These are phyloP conservation scores for Lippia alba DNA, from an alignment of 305 asterid species.

Conservation along the genomic window DNA sequence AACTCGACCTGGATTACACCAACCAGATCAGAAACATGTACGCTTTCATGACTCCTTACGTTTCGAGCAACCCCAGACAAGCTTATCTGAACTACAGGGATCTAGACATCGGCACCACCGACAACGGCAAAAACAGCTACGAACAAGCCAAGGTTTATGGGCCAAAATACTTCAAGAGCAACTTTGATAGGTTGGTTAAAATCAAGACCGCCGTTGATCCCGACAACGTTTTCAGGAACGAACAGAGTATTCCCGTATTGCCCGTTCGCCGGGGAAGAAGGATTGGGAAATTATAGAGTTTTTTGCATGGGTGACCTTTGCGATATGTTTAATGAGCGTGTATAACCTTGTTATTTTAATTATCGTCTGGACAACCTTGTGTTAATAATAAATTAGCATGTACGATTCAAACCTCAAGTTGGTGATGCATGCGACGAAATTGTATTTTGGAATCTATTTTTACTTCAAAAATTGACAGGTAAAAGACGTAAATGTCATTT, in stretches of 20 bases:
- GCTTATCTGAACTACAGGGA: slow-evolving; percentile 70
- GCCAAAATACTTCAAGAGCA: slow-evolving; percentile 59
- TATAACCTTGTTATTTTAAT: no score
- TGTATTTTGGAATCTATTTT: no score
- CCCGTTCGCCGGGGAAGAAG: slow-evolving; percentile 38
- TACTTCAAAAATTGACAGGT: no score
- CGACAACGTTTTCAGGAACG: slow-evolving; percentile 61
- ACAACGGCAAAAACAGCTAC: slow-evolving; percentile 54
- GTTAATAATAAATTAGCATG: no score
- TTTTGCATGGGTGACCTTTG: no score
- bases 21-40: slow-evolving; percentile 42
- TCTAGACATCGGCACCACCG: slow-evolving; percentile 56
- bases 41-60: slow-evolving; percentile 60
- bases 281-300: slow-evolving; percentile 27
- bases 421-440: no score
- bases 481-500: no score
- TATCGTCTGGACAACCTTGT: no score
- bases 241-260: slow-evolving; percentile 63
- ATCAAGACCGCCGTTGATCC: slow-evolving; percentile 67
- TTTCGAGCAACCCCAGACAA: slow-evolving; percentile 56
- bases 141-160: slow-evolving; percentile 51
- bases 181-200: slow-evolving; percentile 59
- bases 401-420: no score
- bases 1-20: slow-evolving; percentile 38
- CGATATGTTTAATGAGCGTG: no score